These are phyloP conservation scores for Eimeria sp. DNA, from an alignment of 169 alveolate species.

Conservation along the genomic window DNA sequence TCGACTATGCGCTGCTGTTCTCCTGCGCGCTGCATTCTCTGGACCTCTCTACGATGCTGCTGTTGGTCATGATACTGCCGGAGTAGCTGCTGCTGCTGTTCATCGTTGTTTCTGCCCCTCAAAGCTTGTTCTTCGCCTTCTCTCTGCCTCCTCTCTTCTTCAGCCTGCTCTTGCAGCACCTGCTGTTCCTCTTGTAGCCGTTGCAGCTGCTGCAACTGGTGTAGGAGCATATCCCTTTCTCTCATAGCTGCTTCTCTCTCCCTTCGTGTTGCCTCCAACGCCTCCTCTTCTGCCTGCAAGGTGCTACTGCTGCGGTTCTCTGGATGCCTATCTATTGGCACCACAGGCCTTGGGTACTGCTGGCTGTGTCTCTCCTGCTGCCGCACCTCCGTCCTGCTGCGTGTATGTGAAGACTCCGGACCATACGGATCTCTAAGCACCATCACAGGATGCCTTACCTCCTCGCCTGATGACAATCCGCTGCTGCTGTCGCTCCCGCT, in stretches of 20 bases:
- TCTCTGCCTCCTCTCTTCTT: not conserved
- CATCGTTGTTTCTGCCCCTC: not conserved
- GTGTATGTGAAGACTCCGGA: not conserved
- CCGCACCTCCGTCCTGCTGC: not conserved
- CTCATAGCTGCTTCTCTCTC: not conserved
- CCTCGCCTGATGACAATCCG: not conserved
- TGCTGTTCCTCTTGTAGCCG: not conserved
- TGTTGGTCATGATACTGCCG: not conserved
- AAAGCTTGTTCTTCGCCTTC: constrained; percentile 15
- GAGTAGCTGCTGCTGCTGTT: not conserved
- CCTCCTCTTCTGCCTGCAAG: constrained; percentile 14
- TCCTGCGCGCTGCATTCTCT: not conserved
- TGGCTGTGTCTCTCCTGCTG: not conserved
- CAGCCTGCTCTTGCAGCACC: not conserved
- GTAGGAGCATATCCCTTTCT: not conserved
- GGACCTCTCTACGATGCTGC: not conserved
- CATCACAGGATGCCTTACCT: not conserved
- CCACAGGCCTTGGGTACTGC: not conserved
- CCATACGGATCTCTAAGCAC: not conserved
- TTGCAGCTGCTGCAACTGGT: not conserved
- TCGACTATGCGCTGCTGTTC: not conserved
- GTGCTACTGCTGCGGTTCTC: not conserved
- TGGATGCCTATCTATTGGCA: no score
- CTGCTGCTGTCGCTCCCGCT: not conserved
- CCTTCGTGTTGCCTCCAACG: not conserved